Percentiles rank a stretch among this genome's conserved stretches.
These are phyloP conservation scores for Umbelopsis ramanniana DNA, from an alignment of 192 early-diverging fungal species.

Conservation along the genomic window DNA sequence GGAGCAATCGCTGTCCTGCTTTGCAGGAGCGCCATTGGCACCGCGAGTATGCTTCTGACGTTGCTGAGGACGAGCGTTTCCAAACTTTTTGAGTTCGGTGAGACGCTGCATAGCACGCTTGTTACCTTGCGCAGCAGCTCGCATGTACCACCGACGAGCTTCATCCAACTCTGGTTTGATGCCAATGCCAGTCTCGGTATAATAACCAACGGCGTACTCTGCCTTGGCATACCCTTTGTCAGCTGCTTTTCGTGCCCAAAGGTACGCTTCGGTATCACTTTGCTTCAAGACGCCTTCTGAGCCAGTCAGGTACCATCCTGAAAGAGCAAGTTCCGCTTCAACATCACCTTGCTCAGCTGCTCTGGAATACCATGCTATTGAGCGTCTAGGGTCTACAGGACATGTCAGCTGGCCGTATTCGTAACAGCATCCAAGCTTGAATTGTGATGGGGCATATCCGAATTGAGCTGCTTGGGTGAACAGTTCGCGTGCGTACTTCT, in stretches of 20 bases:
- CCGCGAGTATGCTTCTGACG: slow-evolving; percentile 32
- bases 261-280: slow-evolving; percentile 92
- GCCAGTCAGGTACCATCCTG: slow-evolving; percentile 96
- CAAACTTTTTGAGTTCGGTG: slow-evolving; percentile 71
- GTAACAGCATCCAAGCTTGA: slow-evolving; percentile 89
- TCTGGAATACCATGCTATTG: slow-evolving; percentile 95
- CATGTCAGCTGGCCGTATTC: slow-evolving; percentile 93
- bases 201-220: slow-evolving; percentile 96
- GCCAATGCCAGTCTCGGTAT: slow-evolving; percentile 90
- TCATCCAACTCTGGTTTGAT: slow-evolving; percentile 73
- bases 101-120: slow-evolving; percentile 81
- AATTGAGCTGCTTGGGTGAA: slow-evolving; percentile 92
- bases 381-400: slow-evolving; percentile 83
- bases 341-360: slow-evolving; percentile 91
- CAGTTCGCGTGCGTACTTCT: slow-evolving; percentile 87
- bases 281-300: slow-evolving; percentile 85
- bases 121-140: slow-evolving; percentile 84
- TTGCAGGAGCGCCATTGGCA: slow-evolving; percentile 27
- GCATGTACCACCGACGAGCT: slow-evolving; percentile 86
- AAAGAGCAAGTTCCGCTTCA: slow-evolving; percentile 91
- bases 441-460: slow-evolving; percentile 93
- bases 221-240: slow-evolving; percentile 94
- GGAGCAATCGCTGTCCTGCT: slow-evolving; percentile 37
- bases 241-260: slow-evolving; percentile 96
- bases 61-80: neutral